These are phyloP conservation scores for Cutaneotrichosporon dermatis DNA, from an alignment of 1,284 basidiomycete genomes.

Conservation along the genomic window DNA sequence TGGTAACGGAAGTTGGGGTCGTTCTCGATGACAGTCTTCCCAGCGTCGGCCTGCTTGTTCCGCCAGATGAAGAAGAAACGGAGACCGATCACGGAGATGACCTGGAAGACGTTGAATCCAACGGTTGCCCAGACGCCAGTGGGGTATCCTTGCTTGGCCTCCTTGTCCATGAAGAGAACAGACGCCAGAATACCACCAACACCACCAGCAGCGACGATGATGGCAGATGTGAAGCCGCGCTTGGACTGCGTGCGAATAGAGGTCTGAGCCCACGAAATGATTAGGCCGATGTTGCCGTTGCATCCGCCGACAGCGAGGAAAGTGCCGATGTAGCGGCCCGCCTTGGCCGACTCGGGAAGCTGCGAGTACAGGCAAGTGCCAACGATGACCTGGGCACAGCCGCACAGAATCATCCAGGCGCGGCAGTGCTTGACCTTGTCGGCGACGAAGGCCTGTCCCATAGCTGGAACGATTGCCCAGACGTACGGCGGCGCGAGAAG, in stretches of 20 bases:
- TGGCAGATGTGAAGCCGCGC: constrained; percentile 41
- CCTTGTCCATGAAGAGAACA: constrained; percentile 14
- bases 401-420: constrained; percentile 5
- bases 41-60: constrained; percentile 15
- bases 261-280: constrained; percentile 43
- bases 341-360: constrained; percentile 14
- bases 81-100: constrained; percentile 3
- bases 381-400: constrained; percentile 3
- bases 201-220: constrained; percentile 48
- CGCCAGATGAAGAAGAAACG: constrained; percentile 4
- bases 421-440: constrained; percentile 31
- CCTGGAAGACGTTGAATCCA: constrained; percentile 5
- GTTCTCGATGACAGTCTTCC: constrained; percentile 13
- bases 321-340: constrained; percentile 45
- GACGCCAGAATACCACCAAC: constrained; percentile 47
- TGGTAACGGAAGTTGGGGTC: constrained; percentile 14
- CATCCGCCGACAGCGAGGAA: constrained; percentile 48
- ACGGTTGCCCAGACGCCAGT: constrained; percentile 11
- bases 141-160: constrained; percentile 11
- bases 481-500: constrained; percentile 49
- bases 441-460: constrained; percentile 39
- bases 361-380: constrained; percentile 14
- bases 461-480: constrained; percentile 41
- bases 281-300: constrained; percentile 35
- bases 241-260: constrained; percentile 50